Evolutionary conservation across 2,329 filamentous ascomycete genomes (phyloP), one percentile per base, ranked within the genome.

Genomic region (Scopulariopsis brevicaulis): DNA sequence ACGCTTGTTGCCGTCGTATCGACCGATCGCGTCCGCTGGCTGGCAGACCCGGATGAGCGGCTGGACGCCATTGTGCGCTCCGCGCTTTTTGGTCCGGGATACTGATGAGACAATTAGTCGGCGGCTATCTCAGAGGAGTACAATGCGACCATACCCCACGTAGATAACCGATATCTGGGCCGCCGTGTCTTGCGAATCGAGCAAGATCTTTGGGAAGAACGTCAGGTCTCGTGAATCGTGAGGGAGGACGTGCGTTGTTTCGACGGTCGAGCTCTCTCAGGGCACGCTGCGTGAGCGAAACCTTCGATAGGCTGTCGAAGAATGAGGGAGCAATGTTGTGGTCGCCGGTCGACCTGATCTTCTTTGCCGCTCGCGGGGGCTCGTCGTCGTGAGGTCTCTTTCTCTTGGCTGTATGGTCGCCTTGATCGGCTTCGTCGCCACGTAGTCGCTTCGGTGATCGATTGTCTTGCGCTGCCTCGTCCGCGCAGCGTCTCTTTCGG

Each of bases 111-210:
- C n/a, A 11, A 54, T 54, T 54, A 54, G 54, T 48, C 11, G 40
- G 34, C 15, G 34, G 25, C 12, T 10, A 34, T 22, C 22, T n/a
- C 25, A 18, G 56, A 61, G n/a, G 59, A 62, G 28, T 61, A 63
- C 22, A 58, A 63, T 53, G 24, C 56, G 48, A 54, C 56, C 59
- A 53, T 62, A 65, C 64, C 35, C 62, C 64, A 60, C 61, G 60
- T 40, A 68, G 59, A 60, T 63, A 54, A 59, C 55, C 25, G 14
- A 66, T 54, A 53, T 67, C 65, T 56, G 63, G 64, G 43, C 65
- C 65, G 55, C 65, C 63, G 57, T 62, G 57, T 59, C 63, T 64
- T 34, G 65, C 62, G 55, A 65, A 65, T 60, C 60, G 62, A 59
- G 63, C 61, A 55, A 65, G 43, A 34, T 32, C 22, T 25, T 50